phyloP scores from a whole-genome alignment of 139 green algal species.

The Coelastrella sp. region DNA sequence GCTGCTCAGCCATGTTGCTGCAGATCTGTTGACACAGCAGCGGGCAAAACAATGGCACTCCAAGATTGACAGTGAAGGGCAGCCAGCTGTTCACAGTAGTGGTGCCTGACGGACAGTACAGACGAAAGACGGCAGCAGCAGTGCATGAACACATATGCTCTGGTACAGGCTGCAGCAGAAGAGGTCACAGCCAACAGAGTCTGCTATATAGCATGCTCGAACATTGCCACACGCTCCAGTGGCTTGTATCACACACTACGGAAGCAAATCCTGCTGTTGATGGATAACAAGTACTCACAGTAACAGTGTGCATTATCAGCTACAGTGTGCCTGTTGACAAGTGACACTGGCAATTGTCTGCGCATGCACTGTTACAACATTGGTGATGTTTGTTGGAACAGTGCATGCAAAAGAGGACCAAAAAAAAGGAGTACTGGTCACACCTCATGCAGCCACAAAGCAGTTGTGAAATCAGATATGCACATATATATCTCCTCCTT shows the following conservation, averaged over 20 bases:
- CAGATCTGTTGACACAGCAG: slow-evolving; percentile 82
- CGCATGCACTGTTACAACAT: too few species aligned
- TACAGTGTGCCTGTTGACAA: too few species aligned
- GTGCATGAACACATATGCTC: neutral
- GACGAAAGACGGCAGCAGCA: neutral
- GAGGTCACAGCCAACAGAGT: neutral
- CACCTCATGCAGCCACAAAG: neutral
- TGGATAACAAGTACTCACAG: too few species aligned
- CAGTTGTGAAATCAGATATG: neutral
- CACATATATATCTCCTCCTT: neutral
- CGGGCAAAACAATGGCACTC: slow-evolving; percentile 79
- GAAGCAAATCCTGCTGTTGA: too few species aligned
- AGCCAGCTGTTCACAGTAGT: slow-evolving; percentile 65
- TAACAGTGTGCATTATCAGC: too few species aligned
- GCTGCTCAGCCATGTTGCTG: slow-evolving; percentile 43
- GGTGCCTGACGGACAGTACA: neutral
- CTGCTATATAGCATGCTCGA: too few species aligned
- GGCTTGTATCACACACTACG: too few species aligned
- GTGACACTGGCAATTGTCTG: too few species aligned
- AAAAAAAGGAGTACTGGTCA: too few species aligned
- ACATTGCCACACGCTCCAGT: too few species aligned
- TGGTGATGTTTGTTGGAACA: too few species aligned
- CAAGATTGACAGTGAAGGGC: slow-evolving; percentile 77
- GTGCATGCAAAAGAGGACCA: too few species aligned
- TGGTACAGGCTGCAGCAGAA: neutral